Base-by-base conservation (phyloP, 1,284 basidiomycete species). In the Earliella scabrosa region DNA sequence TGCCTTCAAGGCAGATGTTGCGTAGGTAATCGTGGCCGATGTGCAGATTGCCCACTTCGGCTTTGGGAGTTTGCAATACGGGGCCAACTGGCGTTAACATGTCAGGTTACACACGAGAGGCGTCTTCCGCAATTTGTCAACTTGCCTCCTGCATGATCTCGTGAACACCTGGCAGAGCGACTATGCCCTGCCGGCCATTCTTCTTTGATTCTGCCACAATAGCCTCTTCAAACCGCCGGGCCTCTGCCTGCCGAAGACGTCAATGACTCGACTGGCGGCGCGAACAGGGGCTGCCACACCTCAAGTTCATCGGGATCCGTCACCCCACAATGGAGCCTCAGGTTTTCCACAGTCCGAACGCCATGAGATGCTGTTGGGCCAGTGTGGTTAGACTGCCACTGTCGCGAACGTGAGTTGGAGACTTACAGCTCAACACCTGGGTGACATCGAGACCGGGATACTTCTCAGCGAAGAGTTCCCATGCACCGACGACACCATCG, bases 281-380 rank as follows among this genome's bases (percentile, higher is more conserved):
- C 3, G 7, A 7, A 16, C 16, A 24, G 27, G 38, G 35, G 7
- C 39, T 32, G 35, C 59, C 71, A 55, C 55, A 90, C 92, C 76
- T 87, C 80, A 13, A 93, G 81, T 61, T 85, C 79, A 20, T 80
- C 80, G 10, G 85, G 80, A 71, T 92, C 88, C 20, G 80, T 77
- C 52, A 94, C 77, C 1, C 83, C 82, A 65, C 91, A 93, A 73
- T 86, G 82, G 45, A 77, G 84, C 60, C 75, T 80, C 56, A 95
- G 79, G 73, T 91, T 93, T 64, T 95, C 92, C 8, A 85, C 79
- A 0, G 91, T 93, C 50, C 92, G 83, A 35, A 93, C 82, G 39
- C 92, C 92, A 71, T 94, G 92, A 16, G 90, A 80, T 45, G 82
- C 92, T 93, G 49, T 21, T 16, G 4, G 8, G 2, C 3, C 23